Conservation (phyloP, 768 basidiomycete genomes). For the Pleurotus citrinopileatus region DNA sequence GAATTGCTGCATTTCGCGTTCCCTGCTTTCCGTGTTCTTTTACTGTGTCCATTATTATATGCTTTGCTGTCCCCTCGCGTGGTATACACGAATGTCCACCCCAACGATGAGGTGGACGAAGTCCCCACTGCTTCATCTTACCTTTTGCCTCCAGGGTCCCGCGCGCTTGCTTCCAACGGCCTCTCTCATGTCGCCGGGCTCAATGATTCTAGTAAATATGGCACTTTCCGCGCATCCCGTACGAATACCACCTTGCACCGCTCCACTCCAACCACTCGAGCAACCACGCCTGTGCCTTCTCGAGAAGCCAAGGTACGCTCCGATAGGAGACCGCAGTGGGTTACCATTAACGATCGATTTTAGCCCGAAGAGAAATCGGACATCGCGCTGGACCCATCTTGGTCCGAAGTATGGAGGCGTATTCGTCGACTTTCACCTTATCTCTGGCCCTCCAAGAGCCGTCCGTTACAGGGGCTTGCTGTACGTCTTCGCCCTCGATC, state of each 20-base stretch:
- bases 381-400: constrained; percentile 61
- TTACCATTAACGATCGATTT: constrained; percentile 11
- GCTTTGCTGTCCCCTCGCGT: constrained; percentile 63
- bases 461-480: constrained; percentile 66
- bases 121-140: constrained; percentile 48
- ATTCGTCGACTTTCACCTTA: constrained; percentile 70
- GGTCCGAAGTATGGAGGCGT: constrained; percentile 66
- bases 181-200: constrained; percentile 43
- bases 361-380: constrained; percentile 46
- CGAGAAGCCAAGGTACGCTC: constrained; percentile 37
- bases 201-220: constrained; percentile 60
- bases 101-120: constrained; percentile 38
- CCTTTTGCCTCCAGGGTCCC: constrained; percentile 50
- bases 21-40: constrained; percentile 62
- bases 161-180: constrained; percentile 45
- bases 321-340: neutral
- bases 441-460: constrained; percentile 77
- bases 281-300: constrained; percentile 45
- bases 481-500: constrained; percentile 32
- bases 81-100: constrained; percentile 52
- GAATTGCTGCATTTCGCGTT: constrained; percentile 41
- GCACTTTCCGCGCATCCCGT: constrained; percentile 60
- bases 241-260: constrained; percentile 49
- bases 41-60: constrained; percentile 58
- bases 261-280: constrained; percentile 54